Conservation (phyloP, 2,329 filamentous ascomycete species). For the Colletotrichum filicis region DNA sequence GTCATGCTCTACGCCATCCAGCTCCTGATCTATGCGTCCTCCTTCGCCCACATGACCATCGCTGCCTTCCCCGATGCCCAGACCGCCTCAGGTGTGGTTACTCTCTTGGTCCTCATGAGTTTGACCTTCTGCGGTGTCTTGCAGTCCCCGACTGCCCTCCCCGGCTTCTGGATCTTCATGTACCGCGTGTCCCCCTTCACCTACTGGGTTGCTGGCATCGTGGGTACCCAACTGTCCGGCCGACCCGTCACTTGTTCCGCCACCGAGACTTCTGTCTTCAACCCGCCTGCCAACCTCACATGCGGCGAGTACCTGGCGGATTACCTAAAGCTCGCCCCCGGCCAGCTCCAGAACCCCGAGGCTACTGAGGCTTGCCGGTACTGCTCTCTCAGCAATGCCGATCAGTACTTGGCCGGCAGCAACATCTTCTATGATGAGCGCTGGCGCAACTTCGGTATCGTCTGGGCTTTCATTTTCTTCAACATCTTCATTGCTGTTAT, state of each 20-base stretch:
- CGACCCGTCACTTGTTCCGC: slow-evolving; percentile 62
- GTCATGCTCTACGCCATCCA: slow-evolving; percentile 73
- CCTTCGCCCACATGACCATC: slow-evolving; percentile 80
- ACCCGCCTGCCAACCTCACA: slow-evolving; percentile 69
- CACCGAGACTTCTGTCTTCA: slow-evolving; percentile 71
- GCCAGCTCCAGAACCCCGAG: slow-evolving; percentile 70
- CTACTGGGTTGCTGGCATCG: slow-evolving; percentile 75
- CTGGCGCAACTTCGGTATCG: slow-evolving; percentile 78
- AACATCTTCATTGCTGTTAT: slow-evolving; percentile 69
- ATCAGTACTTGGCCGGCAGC: slow-evolving; percentile 64
- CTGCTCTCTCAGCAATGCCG: slow-evolving; percentile 71
- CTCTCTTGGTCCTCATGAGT: slow-evolving; percentile 67
- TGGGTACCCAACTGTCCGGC: slow-evolving; percentile 71
- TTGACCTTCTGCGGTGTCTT: slow-evolving; percentile 74
- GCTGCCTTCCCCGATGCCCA: slow-evolving; percentile 76
- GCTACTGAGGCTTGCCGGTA: slow-evolving; percentile 71
- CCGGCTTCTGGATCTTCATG: slow-evolving; percentile 84
- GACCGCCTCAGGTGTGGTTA: slow-evolving; percentile 73
- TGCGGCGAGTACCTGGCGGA: slow-evolving; percentile 72
- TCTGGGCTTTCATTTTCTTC: slow-evolving; percentile 75
- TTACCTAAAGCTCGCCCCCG: slow-evolving; percentile 61
- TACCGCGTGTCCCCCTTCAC: slow-evolving; percentile 75
- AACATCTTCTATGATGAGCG: slow-evolving; percentile 62
- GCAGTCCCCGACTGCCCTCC: slow-evolving; percentile 66
- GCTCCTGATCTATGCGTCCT: slow-evolving; percentile 77